A percentile compares a stretch with the other conserved stretches of the same genome.
These are phyloP conservation scores for Adansonia grandidieri DNA, from an alignment of 441 rosid species.

Conservation along the genomic window DNA sequence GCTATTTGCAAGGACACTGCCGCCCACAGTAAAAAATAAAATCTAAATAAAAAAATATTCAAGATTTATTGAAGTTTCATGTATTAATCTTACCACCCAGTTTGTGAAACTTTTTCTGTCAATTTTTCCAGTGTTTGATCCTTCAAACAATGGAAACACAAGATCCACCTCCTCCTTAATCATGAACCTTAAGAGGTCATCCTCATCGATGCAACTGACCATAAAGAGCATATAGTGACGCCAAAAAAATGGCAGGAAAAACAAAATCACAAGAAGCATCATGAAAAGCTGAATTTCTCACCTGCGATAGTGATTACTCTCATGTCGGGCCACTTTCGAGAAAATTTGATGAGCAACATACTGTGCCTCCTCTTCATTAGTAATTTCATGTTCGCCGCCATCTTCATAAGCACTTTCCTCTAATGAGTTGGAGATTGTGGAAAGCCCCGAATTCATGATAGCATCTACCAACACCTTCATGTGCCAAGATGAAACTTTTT, in stretches of 20 bases:
- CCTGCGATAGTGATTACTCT: constrained; percentile 34
- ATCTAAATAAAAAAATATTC: not conserved
- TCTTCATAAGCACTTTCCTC: constrained; percentile 48
- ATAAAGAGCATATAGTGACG: not conserved
- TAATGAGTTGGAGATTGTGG: constrained; percentile 70
- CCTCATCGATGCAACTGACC: constrained; percentile 70
- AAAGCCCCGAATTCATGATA: constrained; percentile 64
- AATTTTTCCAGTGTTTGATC: constrained; percentile 52
- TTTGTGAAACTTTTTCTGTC: constrained; percentile 59
- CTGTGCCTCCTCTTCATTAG: constrained; percentile 83
- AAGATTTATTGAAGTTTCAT: not conserved
- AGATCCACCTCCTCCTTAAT: constrained; percentile 82
- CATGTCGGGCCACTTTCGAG: constrained; percentile 49
- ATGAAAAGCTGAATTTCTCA: constrained; percentile 36
- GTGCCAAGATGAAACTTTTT: constrained; percentile 87
- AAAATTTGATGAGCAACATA: constrained; percentile 73
- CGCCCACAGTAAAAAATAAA: not conserved
- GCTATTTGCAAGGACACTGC: not conserved
- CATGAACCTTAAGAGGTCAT: constrained; percentile 76
- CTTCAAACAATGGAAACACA: constrained; percentile 66
- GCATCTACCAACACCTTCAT: constrained; percentile 90
- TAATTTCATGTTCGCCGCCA: constrained; percentile 56
- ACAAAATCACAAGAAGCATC: constrained; percentile 2
- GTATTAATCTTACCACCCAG: constrained; percentile 71
- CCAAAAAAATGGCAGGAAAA: not conserved